These are phyloP conservation scores for Thalassiosira mediterranea DNA, from an alignment of 352 stramenopile species.

Conservation along the genomic window DNA sequence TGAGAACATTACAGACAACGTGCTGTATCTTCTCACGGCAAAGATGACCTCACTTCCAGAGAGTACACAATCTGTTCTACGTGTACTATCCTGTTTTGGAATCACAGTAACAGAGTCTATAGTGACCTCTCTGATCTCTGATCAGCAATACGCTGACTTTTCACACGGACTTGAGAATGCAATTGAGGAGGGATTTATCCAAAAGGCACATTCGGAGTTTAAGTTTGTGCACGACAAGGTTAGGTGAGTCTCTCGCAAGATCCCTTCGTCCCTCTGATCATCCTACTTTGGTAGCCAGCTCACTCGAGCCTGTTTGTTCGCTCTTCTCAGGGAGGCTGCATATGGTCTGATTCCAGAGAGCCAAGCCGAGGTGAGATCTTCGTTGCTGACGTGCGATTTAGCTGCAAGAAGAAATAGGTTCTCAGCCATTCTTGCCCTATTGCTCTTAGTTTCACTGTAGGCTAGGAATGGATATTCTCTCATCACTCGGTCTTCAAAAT, in stretches of 20 bases:
- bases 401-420: too few relatives aligned
- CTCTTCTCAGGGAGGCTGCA: slow-evolving; percentile 25
- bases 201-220: slow-evolving; percentile 14
- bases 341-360: slow-evolving; percentile 47
- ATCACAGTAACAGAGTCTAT: slow-evolving; percentile 21
- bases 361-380: too few relatives aligned
- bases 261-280: background rate
- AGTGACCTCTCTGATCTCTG: slow-evolving; percentile 25
- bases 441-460: too few relatives aligned
- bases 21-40: slow-evolving; percentile 30
- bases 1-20: slow-evolving; percentile 41
- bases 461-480: too few relatives aligned
- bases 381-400: too few relatives aligned
- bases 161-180: slow-evolving; percentile 17
- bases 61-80: slow-evolving; percentile 22
- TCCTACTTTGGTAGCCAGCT: background rate
- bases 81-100: slow-evolving; percentile 47
- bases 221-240: slow-evolving; percentile 57
- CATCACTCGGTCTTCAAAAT: slow-evolving; percentile 15
- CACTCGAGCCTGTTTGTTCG: background rate
- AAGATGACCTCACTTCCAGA: slow-evolving; percentile 41
- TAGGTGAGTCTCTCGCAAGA: background rate
- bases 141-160: slow-evolving; percentile 19
- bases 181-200: slow-evolving; percentile 23
- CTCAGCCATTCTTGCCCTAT: too few relatives aligned